Conservation (phyloP, 2,329 filamentous ascomycete species). For the Cryphonectria nitschkei region DNA sequence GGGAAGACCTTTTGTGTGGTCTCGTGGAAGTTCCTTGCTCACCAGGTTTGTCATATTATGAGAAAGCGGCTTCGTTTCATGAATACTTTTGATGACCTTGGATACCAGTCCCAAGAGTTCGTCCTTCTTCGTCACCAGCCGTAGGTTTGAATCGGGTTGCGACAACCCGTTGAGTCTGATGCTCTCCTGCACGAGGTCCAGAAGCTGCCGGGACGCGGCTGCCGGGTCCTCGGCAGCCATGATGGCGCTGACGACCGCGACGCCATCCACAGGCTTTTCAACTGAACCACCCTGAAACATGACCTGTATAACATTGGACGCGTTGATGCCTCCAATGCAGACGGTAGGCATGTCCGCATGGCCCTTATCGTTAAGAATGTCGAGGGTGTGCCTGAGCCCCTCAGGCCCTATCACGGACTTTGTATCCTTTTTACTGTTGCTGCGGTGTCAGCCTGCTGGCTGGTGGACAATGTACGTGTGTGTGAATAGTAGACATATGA, state of each 20-base stretch:
- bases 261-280: conserved; percentile 70
- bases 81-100: conserved; percentile 63
- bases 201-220: conserved; percentile 63
- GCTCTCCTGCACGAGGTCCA: conserved; percentile 54
- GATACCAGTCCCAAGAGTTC: conserved; percentile 39
- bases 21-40: conserved; percentile 15
- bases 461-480: neutral
- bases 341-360: conserved; percentile 63
- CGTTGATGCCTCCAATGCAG: conserved; percentile 88
- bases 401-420: conserved; percentile 78
- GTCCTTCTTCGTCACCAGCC: neutral
- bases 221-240: conserved; percentile 72
- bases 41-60: conserved; percentile 98
- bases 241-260: conserved; percentile 89
- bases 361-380: conserved; percentile 56
- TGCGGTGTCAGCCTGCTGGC: neutral
- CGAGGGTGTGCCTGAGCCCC: conserved; percentile 70
- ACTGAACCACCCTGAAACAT: conserved; percentile 66
- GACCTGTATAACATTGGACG: conserved; percentile 73
- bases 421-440: conserved; percentile 76
- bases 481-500: too few species aligned
- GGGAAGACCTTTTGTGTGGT: too few species aligned
- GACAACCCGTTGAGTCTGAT: conserved; percentile 35
- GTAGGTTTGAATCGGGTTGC: conserved; percentile 10
- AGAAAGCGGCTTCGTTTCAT: conserved; percentile 69